phyloP scores from a whole-genome alignment of 495 filamentous ascomycete genomes.

The Melanomma pulvis-pyrius region DNA sequence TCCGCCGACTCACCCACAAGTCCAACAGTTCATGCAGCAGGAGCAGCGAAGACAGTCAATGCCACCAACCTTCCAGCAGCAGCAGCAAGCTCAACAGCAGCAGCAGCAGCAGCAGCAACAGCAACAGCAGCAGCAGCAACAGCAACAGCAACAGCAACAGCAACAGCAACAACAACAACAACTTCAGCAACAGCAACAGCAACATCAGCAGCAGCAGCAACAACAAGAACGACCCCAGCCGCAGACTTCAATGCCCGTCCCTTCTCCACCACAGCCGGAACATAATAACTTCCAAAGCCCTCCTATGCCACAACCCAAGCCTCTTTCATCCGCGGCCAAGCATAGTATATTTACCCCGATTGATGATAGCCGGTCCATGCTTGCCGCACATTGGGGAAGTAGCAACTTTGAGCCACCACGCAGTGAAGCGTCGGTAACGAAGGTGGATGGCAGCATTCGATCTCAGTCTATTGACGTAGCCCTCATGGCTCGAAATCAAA shows the following conservation, averaged over 20 bases:
- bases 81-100: slow-evolving; percentile 52
- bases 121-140: slow-evolving; percentile 53
- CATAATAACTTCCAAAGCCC: slow-evolving; percentile 55
- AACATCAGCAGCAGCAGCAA: slow-evolving; percentile 58
- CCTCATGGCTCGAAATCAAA: slow-evolving; percentile 50
- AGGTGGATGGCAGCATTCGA: slow-evolving; percentile 50
- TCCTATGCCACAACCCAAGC: slow-evolving; percentile 61
- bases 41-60: slow-evolving; percentile 50
- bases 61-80: slow-evolving; percentile 60
- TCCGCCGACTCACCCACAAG: slow-evolving; percentile 43
- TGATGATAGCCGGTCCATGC: slow-evolving; percentile 84
- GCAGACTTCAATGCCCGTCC: slow-evolving; percentile 52
- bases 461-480: slow-evolving; percentile 69
- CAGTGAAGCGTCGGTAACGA: slow-evolving; percentile 45
- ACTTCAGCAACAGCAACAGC: slow-evolving; percentile 41
- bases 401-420: slow-evolving; percentile 54
- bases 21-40: slow-evolving; percentile 42
- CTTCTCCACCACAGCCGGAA: slow-evolving; percentile 50
- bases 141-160: slow-evolving; percentile 58
- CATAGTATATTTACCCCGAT: slow-evolving; percentile 97
- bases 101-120: slow-evolving; percentile 67
- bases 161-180: slow-evolving; percentile 60
- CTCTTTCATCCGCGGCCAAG: slow-evolving; percentile 65
- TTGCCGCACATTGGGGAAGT: slow-evolving; percentile 80
- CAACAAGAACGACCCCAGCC: slow-evolving; percentile 60